These are phyloP conservation scores for Zea mays DNA, from an alignment of 176 grass and related monocot genomes.

Conservation along the genomic window DNA sequence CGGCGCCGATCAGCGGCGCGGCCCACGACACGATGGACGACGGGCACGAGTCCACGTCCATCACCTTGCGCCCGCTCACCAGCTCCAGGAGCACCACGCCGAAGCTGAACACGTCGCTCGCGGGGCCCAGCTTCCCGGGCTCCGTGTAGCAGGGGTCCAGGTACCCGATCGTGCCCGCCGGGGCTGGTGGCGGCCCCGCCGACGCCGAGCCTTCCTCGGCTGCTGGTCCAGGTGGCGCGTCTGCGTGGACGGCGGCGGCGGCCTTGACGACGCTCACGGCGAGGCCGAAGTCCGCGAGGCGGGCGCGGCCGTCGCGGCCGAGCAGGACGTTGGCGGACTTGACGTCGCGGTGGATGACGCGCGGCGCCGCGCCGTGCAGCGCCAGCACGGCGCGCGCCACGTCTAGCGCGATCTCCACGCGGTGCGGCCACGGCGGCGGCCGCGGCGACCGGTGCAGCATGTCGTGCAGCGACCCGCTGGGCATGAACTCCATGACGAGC, in stretches of 20 bases:
- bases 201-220: neutral
- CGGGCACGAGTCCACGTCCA: constrained; percentile 66
- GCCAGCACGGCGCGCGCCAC: constrained; percentile 62
- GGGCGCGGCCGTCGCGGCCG: constrained; percentile 55
- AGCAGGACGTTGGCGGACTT: constrained; percentile 88
- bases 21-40: constrained; percentile 84
- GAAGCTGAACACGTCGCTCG: constrained; percentile 97
- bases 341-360: constrained; percentile 79
- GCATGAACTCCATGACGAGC: constrained; percentile 87
- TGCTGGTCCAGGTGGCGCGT: too few species aligned
- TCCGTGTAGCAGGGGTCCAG: constrained; percentile 93
- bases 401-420: constrained; percentile 59
- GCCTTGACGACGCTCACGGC: constrained; percentile 45
- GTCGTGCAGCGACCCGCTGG: constrained; percentile 83
- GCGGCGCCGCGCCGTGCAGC: constrained; percentile 59
- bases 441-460: constrained; percentile 51
- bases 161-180: constrained; percentile 95
- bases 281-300: constrained; percentile 85
- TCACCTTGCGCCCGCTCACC: constrained; percentile 87
- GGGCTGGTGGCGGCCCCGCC: constrained; percentile 21
- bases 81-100: constrained; percentile 89
- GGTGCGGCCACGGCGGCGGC: constrained; percentile 72
- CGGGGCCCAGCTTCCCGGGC: constrained; percentile 55
- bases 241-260: too few species aligned
- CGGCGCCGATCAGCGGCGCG: constrained; percentile 38